Conservation (phyloP, 1,284 basidiomycete species). For the Tilletia horrida region DNA sequence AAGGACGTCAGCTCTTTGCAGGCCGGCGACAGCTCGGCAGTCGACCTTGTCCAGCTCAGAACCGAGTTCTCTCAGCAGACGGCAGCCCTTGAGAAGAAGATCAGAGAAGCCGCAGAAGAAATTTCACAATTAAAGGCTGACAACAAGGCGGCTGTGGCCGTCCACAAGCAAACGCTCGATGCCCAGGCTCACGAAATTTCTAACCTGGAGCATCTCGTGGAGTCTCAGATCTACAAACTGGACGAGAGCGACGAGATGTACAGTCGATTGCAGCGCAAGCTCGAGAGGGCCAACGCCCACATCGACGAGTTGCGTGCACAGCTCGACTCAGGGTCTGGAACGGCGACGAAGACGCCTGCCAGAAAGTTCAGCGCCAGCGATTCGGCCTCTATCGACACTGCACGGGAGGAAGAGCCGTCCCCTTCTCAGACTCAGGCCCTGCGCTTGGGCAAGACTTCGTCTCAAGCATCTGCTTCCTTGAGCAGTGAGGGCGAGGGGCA, state of each 20-base stretch:
- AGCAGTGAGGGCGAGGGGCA: background rate
- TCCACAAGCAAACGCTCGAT: constrained; percentile 41
- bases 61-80: constrained; percentile 49
- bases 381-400: constrained; percentile 17
- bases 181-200: constrained; percentile 41
- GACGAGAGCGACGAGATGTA: constrained; percentile 45
- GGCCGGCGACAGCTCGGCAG: constrained; percentile 32
- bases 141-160: constrained; percentile 46
- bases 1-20: constrained; percentile 58
- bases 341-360: constrained; percentile 15
- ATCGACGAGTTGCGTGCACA: constrained; percentile 4
- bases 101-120: constrained; percentile 60
- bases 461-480: background rate
- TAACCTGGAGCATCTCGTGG: constrained; percentile 45
- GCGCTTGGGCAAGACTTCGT: constrained; percentile 15
- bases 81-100: constrained; percentile 31
- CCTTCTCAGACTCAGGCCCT: constrained; percentile 13
- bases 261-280: constrained; percentile 20
- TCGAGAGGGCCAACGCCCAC: background rate
- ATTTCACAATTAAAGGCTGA: constrained; percentile 42
- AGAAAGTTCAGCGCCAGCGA: constrained; percentile 9
- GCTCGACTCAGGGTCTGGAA: constrained; percentile 23
- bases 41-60: constrained; percentile 52
- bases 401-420: background rate
- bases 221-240: constrained; percentile 46